Conservation (phyloP, 192 early-diverging fungal species). For the Spizellomyces sp. region DNA sequence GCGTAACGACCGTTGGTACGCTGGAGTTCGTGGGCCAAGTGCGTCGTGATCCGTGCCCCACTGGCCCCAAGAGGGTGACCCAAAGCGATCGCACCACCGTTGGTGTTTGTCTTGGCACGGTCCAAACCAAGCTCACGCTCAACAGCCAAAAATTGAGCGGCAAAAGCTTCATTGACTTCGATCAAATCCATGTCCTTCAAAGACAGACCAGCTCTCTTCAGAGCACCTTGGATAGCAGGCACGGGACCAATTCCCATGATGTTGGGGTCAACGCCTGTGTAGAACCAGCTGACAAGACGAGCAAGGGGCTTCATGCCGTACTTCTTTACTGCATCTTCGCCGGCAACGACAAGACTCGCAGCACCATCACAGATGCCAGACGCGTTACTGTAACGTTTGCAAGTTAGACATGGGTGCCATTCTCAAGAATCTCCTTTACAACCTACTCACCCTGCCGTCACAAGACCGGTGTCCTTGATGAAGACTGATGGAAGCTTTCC, state of each 20-base stretch:
- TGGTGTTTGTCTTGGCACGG: slow-evolving; percentile 75
- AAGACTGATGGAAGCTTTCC: slow-evolving; percentile 84
- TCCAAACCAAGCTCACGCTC: slow-evolving; percentile 87
- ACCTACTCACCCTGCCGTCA: slow-evolving; percentile 76
- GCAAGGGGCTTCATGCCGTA: slow-evolving; percentile 82
- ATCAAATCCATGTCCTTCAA: slow-evolving; percentile 87
- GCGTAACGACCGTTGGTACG: slow-evolving; percentile 83
- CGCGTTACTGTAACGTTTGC: slow-evolving; percentile 63
- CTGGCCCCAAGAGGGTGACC: slow-evolving; percentile 93
- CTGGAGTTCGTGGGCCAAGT: slow-evolving; percentile 83
- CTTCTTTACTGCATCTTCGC: slow-evolving; percentile 80
- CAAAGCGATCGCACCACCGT: slow-evolving; percentile 92
- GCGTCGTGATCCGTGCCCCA: slow-evolving; percentile 90
- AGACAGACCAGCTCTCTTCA: slow-evolving; percentile 75
- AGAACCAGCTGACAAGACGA: slow-evolving; percentile 81
- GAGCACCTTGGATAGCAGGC: slow-evolving; percentile 81
- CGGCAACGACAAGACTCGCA: slow-evolving; percentile 80
- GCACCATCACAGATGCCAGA: slow-evolving; percentile 96
- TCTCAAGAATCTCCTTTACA: neutral
- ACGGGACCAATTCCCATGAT: slow-evolving; percentile 99
- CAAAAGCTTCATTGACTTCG: slow-evolving; percentile 99
- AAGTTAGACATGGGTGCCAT: neutral
- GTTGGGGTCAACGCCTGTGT: slow-evolving; percentile 85
- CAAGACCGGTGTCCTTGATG: slow-evolving; percentile 81
- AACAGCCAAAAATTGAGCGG: slow-evolving; percentile 86